Base-by-base conservation (phyloP, 2,329 filamentous ascomycete species). In the Lachnellula hyalina region DNA sequence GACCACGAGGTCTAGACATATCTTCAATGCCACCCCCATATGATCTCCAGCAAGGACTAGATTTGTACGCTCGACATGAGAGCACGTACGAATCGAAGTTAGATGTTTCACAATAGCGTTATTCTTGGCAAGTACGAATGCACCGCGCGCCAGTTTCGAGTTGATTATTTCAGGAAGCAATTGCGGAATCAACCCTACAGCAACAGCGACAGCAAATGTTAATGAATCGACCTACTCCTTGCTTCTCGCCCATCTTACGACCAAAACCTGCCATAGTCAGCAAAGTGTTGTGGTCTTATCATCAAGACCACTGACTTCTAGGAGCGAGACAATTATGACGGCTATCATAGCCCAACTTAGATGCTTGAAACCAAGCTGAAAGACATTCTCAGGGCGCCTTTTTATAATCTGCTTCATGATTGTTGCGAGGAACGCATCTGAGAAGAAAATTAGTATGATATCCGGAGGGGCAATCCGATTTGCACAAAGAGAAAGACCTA, bases 31-130 rank as follows among this genome's bases (percentile, higher is more conserved):
- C 7, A 56, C 54, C 2, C 51, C 48, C 44, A 56, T 36, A 52
- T 56, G 56, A 15, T 59, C 57, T 15, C 54, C 51, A 14, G 54
- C 54, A 3, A 56, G 51, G 49, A 53, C 52, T 42, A 44, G 6
- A 44, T 44, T 14, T 12, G 41, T 44, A 9, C 4, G 28, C 55
- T 38, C 19, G 12, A 21, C 19, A 38, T 49, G 25, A 49, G 28
- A 19, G 19, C n/a, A 49, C 47, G 21, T 40, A 49, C 47, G 56
- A 14, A 58, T 42, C 4, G 47, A 49, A 36, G 55, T 44, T 32
- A 53, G 46, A 46, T 36, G 35, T 14, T 55, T 52, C 12, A 58
- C 45, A 47, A 53, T 36, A 11, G 54, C 49, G 9, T 35, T 44
- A 9, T 48, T 51, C 41, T 47, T 48, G 5, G 19, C 32, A 8